Evolutionary conservation across 1,139 yeast genomes (phyloP).

Genomic region (Lodderomyces theae): DNA sequence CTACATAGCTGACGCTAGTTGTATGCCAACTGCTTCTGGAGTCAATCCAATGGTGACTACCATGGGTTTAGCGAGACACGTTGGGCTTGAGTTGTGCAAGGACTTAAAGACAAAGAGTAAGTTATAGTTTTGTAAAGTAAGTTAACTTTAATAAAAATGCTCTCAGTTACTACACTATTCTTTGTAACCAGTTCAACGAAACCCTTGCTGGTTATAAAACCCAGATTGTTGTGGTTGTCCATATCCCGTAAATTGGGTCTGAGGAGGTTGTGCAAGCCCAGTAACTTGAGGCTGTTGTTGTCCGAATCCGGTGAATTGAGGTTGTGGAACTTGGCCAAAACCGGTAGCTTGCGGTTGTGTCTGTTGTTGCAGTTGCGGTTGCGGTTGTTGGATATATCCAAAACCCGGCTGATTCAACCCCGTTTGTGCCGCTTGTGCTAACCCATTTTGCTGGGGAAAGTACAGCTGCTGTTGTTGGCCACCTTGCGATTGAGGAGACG

Average conservation of each 20-base stretch:
- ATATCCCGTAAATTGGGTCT: conserved; percentile 17
- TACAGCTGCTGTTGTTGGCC: conserved; percentile 17
- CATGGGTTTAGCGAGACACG: conserved; percentile 40
- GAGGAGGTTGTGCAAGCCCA: conserved; percentile 15
- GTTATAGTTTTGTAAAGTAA: too few relatives aligned
- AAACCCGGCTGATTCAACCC: conserved; percentile 22
- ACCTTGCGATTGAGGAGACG: conserved; percentile 13
- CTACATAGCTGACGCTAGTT: conserved; percentile 57
- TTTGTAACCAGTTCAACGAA: conserved; percentile 8
- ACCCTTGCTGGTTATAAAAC: conserved; percentile 15
- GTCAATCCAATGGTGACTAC: conserved; percentile 54
- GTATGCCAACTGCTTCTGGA: conserved; percentile 59
- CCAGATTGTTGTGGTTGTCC: conserved; percentile 16
- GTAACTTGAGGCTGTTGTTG: conserved; percentile 14
- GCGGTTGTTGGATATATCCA: conserved; percentile 19
- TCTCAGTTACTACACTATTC: too few relatives aligned
- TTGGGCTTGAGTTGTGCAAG: conserved; percentile 34
- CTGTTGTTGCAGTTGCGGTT: conserved; percentile 14
- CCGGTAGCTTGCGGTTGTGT: conserved; percentile 15
- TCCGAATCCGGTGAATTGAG: conserved; percentile 16
- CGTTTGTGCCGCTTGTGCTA: conserved; percentile 18
- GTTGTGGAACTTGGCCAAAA: conserved; percentile 15
- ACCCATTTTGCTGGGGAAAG: conserved; percentile 20
- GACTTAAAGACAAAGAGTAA: conserved; percentile 33
- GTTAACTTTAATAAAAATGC: too few relatives aligned